Evolutionary conservation across 306 rosid species (phyloP), one percentile per base, ranked within the genome.

Genomic region (Rubus parviflorus): DNA sequence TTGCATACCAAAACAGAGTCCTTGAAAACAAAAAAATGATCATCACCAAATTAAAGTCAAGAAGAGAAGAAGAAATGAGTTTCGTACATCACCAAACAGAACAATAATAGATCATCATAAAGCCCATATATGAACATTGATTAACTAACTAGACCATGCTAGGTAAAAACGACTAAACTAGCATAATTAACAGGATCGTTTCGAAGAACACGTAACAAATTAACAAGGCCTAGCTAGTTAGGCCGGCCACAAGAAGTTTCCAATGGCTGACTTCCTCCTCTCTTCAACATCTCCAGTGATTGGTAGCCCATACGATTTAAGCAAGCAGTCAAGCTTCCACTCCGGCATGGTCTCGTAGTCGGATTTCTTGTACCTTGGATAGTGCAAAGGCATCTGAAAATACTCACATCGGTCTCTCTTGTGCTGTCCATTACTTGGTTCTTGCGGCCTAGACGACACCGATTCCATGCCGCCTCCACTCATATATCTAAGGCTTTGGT

Each of bases 321-420:
- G 92, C 85, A 90, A 86, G 23, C 89, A 88, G 25, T 90, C 92
- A 13, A 90, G 72, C 85, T 84, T 88, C 89, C 94, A 88, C 83
- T 88, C 94, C 37, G 89, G 90, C 92, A 90, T 88, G 80, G 79
- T 69, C 80, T 90, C 90, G 25, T 90, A 88, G 78, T 90, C 94
- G 40, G 82, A 80, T 52, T 76, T 51, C 6, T 85, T 84, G 83
- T 90, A 86, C 73, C 86, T 82, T 48, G 94, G 94, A 76, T 90
- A 90, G 86, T 90, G 94, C 37, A 90, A 68, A 37, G 92, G 92
- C 92, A 90, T 88, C 81, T 88, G 89, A 77, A 87, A 85, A 40
- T 84, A 53, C 7, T 81, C 82, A 22, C 83, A 65, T 3, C 79
- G 48, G 35, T 76, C 79, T 38, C 73, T 54, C 9, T 46, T 51